These are phyloP conservation scores for Aegilops sharonensis DNA, from an alignment of 176 grass and related monocot species.

Conservation along the genomic window DNA sequence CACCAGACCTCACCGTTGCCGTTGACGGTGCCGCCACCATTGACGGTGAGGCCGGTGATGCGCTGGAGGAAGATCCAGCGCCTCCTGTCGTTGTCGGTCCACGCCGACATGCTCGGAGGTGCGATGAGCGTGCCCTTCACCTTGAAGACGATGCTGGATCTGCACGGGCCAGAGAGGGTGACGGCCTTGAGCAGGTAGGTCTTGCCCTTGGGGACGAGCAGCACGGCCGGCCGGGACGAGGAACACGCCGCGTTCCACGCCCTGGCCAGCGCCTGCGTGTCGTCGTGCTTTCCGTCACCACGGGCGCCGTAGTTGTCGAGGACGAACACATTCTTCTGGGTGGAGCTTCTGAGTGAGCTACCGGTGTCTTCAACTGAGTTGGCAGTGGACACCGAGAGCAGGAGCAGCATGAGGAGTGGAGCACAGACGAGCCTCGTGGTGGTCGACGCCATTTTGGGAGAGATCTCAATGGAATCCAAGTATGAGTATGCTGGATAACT, in stretches of 20 bases:
- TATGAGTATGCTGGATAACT: too few relatives aligned
- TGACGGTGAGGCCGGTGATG: slow-evolving; percentile 36
- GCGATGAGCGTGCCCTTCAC: slow-evolving; percentile 64
- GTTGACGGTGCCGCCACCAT: slow-evolving; percentile 63
- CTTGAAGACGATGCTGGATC: slow-evolving; percentile 35
- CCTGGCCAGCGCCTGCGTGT: slow-evolving; percentile 48
- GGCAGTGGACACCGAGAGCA: neutral
- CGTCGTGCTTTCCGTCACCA: slow-evolving; percentile 54
- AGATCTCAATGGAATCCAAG: neutral
- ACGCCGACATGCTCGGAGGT: slow-evolving; percentile 28
- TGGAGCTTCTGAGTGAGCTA: neutral
- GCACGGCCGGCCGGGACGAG: slow-evolving; percentile 39
- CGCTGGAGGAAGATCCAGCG: slow-evolving; percentile 54
- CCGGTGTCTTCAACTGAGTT: neutral
- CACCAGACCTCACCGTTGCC: slow-evolving; percentile 83
- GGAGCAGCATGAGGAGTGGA: neutral
- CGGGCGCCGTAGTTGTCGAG: slow-evolving; percentile 48
- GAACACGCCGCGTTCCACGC: slow-evolving; percentile 60
- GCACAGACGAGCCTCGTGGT: neutral
- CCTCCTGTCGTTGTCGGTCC: slow-evolving; percentile 35
- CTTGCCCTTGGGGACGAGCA: slow-evolving; percentile 52
- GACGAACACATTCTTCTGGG: slow-evolving; percentile 35
- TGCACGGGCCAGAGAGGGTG: slow-evolving; percentile 65
- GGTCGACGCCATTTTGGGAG: neutral
- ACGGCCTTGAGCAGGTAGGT: slow-evolving; percentile 52